A percentile compares a stretch with the other conserved stretches of the same genome.
Conservation (phyloP, 192 early-diverging fungal species). For the Backusella mclennaniae region DNA sequence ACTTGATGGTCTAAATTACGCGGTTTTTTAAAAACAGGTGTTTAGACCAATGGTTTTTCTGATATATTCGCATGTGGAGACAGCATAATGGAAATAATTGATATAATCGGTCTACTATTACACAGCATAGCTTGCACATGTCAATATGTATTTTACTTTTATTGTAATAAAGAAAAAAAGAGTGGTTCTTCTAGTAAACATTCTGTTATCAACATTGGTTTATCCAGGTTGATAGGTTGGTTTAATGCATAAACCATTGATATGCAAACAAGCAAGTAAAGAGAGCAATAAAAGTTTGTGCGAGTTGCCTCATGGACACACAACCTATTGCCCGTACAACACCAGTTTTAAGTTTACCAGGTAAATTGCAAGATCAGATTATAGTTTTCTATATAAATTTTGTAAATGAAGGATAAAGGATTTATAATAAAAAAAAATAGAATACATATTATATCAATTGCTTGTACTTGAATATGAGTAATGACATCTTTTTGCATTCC, state of each 20-base stretch:
- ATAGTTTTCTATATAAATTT: background rate
- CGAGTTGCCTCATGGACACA: background rate
- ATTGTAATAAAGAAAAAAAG: background rate
- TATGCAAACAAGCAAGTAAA: background rate
- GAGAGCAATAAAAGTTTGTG: background rate
- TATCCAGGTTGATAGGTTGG: background rate
- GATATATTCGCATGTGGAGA: too few species aligned
- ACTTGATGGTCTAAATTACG: too few species aligned
- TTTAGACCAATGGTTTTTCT: too few species aligned
- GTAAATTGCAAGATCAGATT: background rate
- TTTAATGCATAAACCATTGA: background rate
- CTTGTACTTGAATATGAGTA: background rate
- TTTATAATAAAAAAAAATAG: background rate
- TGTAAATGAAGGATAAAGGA: too few species aligned
- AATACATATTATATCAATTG: background rate
- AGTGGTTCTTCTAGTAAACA: background rate
- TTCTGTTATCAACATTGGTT: too few species aligned
- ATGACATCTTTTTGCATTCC: background rate
- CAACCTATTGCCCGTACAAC: background rate
- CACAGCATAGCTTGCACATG: background rate
- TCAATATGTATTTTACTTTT: background rate
- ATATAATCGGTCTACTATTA: background rate
- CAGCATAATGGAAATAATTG: background rate
- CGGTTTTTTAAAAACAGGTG: too few species aligned
- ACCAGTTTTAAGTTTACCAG: background rate